Evolutionary conservation across 176 grass and related monocot genomes (phyloP), one percentile per base, ranked within the genome.

Genomic region (Oryza officinalis): DNA sequence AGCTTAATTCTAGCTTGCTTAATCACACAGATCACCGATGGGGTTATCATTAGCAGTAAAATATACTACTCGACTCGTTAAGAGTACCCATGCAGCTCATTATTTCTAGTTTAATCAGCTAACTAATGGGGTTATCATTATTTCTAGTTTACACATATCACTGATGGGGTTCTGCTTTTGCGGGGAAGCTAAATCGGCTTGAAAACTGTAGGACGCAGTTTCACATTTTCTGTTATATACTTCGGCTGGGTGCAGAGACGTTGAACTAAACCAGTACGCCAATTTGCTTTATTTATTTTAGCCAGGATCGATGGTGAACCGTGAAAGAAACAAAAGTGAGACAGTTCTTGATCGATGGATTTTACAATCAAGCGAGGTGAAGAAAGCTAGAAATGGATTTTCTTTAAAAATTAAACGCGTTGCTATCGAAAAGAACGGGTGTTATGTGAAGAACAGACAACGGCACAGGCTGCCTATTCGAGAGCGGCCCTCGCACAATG

Each of bases 391-490:
- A 67, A 7, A n/a, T 13, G 17, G 25, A n/a, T 46, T 79, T 2
- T 32, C 41, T 65, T 23, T 64, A 27, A 12, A 50, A 57, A 27
- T 22, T 23, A 2, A 23, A 6, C 6, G 33, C 4, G 33, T 35
- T 35, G 33, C 57, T 60, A 20, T 26, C 60, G 37, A 61, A 20
- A 54, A 54, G 20, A 80, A 69, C 22, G 8, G 22, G 45, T 71
- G 49, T 71, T 81, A 71, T 60, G 61, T 11, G 61, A 46, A 26
- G 76, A 79, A 27, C 25, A 66, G 60, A 65, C 76, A 79, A 78
- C 76, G 76, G 60, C 25, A 15, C 23, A 45, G 38, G 18, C 38
- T 44, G 37, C 27, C 37, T 78, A 13, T 45, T 20, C 75, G 60
- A 64, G 74, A 63, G 32, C n/a, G 14, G 57, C 5, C 43, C 63